Conservation (phyloP, 352 stramenopile genomes). For the Aphanomyces invadans region DNA sequence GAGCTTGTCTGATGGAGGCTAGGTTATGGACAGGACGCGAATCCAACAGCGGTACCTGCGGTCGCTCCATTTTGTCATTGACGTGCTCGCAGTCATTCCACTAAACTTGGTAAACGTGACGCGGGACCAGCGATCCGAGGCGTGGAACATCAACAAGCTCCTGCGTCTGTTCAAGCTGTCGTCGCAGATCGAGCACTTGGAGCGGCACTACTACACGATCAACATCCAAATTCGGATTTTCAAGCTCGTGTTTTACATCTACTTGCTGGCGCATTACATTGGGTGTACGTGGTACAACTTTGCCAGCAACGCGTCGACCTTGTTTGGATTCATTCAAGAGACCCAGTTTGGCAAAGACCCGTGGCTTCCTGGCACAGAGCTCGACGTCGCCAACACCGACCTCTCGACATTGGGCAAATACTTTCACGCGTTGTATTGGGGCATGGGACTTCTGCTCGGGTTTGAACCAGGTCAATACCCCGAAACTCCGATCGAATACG, state of each 20-base stretch:
- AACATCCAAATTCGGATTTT: constrained; percentile 25
- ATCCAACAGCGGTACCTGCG: constrained; percentile 38
- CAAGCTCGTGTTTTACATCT: constrained; percentile 26
- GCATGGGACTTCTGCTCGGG: constrained; percentile 48
- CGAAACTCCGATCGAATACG: constrained; percentile 34
- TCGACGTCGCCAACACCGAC: constrained; percentile 8
- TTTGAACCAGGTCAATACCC: constrained; percentile 39
- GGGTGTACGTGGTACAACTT: constrained; percentile 26
- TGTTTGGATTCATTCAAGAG: constrained; percentile 15
- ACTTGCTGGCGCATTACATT: constrained; percentile 22
- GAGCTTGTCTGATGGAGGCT: no score
- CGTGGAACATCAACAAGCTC: constrained; percentile 29
- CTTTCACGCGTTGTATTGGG: constrained; percentile 41
- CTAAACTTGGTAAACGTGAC: constrained; percentile 38
- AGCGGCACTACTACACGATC: constrained; percentile 22
- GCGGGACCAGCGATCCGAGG: constrained; percentile 27
- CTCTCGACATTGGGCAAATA: constrained; percentile 4
- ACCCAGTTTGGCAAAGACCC: constrained; percentile 17
- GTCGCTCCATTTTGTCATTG: constrained; percentile 33
- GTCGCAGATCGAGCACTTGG: constrained; percentile 18
- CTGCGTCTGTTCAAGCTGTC: constrained; percentile 20
- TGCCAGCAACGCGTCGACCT: constrained; percentile 22
- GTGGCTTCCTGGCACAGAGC: constrained; percentile 12
- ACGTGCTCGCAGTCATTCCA: constrained; percentile 37
- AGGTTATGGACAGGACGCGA: constrained; percentile 41